These are phyloP conservation scores for Carallia brachiata DNA, from an alignment of 345 rosid genomes.

Conservation along the genomic window DNA sequence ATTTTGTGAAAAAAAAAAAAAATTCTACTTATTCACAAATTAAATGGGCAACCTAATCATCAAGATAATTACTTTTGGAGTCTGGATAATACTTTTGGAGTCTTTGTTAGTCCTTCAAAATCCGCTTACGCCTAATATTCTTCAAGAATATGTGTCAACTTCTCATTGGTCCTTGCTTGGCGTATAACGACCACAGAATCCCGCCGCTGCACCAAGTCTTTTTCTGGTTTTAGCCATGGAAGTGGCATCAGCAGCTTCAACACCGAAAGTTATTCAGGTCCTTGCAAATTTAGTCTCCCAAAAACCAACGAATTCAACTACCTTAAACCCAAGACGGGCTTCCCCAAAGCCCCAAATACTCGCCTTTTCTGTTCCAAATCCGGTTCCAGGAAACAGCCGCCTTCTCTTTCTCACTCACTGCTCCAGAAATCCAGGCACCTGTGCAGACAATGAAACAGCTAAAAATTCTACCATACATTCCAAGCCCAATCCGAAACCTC, in stretches of 20 bases:
- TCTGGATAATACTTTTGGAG: too few species aligned
- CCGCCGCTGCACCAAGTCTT: neutral
- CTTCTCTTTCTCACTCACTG: conserved; percentile 42
- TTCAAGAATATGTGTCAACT: conserved; percentile 4
- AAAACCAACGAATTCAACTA: conserved; percentile 9
- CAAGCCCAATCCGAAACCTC: conserved; percentile 13
- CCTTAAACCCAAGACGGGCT: conserved; percentile 29
- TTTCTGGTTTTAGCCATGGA: conserved; percentile 17
- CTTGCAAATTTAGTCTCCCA: conserved; percentile 23
- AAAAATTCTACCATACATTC: conserved; percentile 23
- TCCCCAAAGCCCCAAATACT: conserved; percentile 21
- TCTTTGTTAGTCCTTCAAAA: too few species aligned
- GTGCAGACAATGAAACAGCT: conserved; percentile 27
- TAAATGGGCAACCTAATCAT: too few species aligned
- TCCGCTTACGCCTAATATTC: too few species aligned
- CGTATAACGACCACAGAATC: too few species aligned
- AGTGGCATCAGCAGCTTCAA: conserved; percentile 19
- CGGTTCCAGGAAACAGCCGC: conserved; percentile 11
- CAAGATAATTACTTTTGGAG: too few species aligned
- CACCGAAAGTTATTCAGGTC: conserved; percentile 35
- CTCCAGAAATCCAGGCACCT: conserved; percentile 41
- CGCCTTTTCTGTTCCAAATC: conserved; percentile 15
- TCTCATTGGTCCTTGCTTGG: conserved; percentile 8
- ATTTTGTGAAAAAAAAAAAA: too few species aligned
- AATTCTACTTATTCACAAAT: too few species aligned